These are phyloP conservation scores for Panicum virgatum DNA, from an alignment of 202 grass and related monocot genomes.

Conservation along the genomic window DNA sequence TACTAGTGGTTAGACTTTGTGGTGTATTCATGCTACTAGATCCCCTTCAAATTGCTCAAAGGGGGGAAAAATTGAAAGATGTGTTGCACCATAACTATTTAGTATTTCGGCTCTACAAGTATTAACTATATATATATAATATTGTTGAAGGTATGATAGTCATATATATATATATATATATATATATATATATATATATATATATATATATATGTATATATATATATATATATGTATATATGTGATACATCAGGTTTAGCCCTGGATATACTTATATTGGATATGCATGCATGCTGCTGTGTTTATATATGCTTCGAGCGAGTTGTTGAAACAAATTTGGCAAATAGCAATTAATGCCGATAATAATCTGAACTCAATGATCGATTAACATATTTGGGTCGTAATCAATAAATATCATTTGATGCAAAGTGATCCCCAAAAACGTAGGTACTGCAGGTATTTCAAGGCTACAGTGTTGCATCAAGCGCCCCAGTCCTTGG, in stretches of 20 bases:
- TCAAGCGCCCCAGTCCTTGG: background rate
- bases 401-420: background rate
- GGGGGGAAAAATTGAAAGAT: background rate
- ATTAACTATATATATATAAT: background rate
- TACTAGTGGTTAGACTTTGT: background rate
- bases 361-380: background rate
- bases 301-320: background rate
- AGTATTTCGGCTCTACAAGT: background rate
- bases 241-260: background rate
- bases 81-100: background rate
- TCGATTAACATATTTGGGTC: background rate
- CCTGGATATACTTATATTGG: conserved; percentile 1
- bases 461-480: background rate
- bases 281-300: background rate
- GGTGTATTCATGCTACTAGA: background rate
- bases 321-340: background rate
- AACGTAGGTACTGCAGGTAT: background rate
- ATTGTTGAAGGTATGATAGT: background rate
- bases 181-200: no score
- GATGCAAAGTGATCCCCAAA: background rate
- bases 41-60: background rate
- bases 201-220: no score
- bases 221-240: no score
- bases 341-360: background rate
- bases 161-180: no score